These are phyloP conservation scores for Leccinum incarnatum DNA, from an alignment of 768 basidiomycete species.

Conservation along the genomic window DNA sequence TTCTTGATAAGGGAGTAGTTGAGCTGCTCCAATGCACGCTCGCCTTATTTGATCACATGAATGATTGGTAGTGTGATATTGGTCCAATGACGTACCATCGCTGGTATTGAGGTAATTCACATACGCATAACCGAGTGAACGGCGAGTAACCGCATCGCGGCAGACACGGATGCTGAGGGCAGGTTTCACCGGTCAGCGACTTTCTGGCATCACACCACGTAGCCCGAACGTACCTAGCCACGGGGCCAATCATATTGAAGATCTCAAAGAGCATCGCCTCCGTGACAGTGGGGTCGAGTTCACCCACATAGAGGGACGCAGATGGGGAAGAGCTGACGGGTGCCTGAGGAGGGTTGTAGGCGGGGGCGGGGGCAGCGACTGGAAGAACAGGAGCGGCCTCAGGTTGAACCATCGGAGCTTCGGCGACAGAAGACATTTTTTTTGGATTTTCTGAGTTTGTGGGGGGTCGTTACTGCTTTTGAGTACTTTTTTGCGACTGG, in stretches of 20 bases:
- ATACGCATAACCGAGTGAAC: conserved; percentile 99
- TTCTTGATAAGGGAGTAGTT: conserved; percentile 99
- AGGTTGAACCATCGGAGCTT: conserved; percentile 51
- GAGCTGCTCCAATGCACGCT: conserved; percentile 97
- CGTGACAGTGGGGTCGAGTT: conserved; percentile 96
- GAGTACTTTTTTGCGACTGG: conserved; percentile 72
- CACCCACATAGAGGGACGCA: conserved; percentile 97
- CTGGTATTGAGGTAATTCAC: conserved; percentile 96
- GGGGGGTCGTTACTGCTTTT: conserved; percentile 90
- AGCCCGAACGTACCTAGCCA: conserved; percentile 71
- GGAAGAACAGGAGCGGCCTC: conserved; percentile 44
- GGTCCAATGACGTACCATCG: conserved; percentile 63
- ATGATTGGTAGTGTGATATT: background rate
- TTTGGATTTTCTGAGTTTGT: conserved; percentile 46
- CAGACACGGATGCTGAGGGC: conserved; percentile 90
- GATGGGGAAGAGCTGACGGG: conserved; percentile 68
- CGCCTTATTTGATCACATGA: conserved; percentile 50
- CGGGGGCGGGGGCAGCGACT: conserved; percentile 39
- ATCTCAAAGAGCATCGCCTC: conserved; percentile 99
- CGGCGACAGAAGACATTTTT: conserved; percentile 58
- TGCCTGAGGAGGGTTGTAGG: conserved; percentile 54
- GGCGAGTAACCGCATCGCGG: conserved; percentile 98
- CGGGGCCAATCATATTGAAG: conserved; percentile 99
- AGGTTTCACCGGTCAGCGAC: background rate
- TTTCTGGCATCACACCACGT: background rate